These are phyloP conservation scores for Oryza meridionalis DNA, from an alignment of 176 grass and related monocot genomes.

Conservation along the genomic window DNA sequence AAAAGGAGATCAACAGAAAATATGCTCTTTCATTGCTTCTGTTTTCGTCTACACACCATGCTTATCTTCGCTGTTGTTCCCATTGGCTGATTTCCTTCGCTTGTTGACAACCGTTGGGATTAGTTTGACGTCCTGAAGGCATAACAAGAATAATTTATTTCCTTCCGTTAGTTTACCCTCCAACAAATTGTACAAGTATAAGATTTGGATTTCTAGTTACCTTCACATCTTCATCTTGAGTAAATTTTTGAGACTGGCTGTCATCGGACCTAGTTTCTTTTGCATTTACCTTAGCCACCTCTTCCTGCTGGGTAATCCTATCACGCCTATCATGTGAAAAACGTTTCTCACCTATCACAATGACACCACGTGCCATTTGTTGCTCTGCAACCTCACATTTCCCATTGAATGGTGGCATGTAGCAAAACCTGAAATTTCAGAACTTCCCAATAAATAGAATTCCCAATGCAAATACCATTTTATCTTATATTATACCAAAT, in stretches of 20 bases:
- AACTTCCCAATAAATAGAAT: background rate
- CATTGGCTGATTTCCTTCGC: constrained; percentile 13
- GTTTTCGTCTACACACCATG: background rate
- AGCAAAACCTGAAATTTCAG: constrained; percentile 75
- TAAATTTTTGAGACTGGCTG: background rate
- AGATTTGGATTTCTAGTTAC: constrained; percentile 33
- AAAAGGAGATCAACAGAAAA: background rate
- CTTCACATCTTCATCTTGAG: constrained; percentile 45
- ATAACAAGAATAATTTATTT: constrained; percentile 7
- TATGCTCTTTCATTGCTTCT: background rate
- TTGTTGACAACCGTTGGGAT: constrained; percentile 8
- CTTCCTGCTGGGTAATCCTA: constrained; percentile 32
- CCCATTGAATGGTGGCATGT: constrained; percentile 78
- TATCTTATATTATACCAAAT: constrained; percentile 10
- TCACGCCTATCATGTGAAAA: constrained; percentile 44
- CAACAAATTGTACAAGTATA: constrained; percentile 5
- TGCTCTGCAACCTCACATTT: constrained; percentile 67
- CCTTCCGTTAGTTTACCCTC: background rate
- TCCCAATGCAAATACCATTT: constrained; percentile 17
- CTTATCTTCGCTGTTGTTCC: constrained; percentile 32
- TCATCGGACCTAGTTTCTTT: background rate
- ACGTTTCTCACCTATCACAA: constrained; percentile 62
- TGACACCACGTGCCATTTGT: constrained; percentile 55
- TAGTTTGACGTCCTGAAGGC: constrained; percentile 17
- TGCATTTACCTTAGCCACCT: constrained; percentile 28